Conservation (phyloP, 805 yeast species). For the Lachancea lanzarotensis region DNA sequence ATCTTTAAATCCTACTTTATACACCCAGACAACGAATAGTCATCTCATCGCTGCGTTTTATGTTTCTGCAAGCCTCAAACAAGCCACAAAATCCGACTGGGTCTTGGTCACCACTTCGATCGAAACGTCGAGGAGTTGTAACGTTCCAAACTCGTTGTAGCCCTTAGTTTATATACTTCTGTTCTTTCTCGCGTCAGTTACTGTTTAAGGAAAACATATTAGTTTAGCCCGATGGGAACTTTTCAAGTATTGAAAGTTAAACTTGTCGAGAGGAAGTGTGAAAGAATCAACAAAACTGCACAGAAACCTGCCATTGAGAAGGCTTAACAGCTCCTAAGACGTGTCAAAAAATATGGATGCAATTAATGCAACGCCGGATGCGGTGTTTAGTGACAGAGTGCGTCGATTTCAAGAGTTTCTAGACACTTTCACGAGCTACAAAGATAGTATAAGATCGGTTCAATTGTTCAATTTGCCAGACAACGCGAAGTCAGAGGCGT, state of each 20-base stretch:
- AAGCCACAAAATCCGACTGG: too few relatives aligned
- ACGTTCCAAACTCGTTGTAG: not conserved
- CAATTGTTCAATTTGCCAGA: constrained; percentile 45
- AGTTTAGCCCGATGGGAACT: not conserved
- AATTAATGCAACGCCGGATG: constrained; percentile 31
- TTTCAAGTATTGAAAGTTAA: not conserved
- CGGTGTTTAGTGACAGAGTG: constrained; percentile 70
- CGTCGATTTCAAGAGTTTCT: constrained; percentile 85
- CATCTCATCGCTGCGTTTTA: too few relatives aligned
- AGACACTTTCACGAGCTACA: constrained; percentile 59
- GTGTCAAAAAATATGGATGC: not conserved
- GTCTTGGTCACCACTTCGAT: too few relatives aligned
- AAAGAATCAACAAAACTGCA: not conserved
- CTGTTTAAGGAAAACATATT: not conserved
- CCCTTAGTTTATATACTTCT: not conserved
- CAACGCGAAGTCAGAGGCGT: constrained; percentile 9
- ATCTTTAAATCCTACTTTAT: too few relatives aligned
- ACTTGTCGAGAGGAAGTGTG: not conserved
- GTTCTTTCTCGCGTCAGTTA: not conserved
- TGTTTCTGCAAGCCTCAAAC: too few relatives aligned
- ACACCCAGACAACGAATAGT: too few relatives aligned
- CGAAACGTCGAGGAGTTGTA: too few relatives aligned
- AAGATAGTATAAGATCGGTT: constrained; percentile 66
- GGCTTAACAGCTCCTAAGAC: not conserved
- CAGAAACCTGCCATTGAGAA: not conserved